A percentile compares a stretch with the other conserved stretches of the same genome.
Conservation (phyloP, 1,284 basidiomycete species). For the Ganoderma boninense region DNA sequence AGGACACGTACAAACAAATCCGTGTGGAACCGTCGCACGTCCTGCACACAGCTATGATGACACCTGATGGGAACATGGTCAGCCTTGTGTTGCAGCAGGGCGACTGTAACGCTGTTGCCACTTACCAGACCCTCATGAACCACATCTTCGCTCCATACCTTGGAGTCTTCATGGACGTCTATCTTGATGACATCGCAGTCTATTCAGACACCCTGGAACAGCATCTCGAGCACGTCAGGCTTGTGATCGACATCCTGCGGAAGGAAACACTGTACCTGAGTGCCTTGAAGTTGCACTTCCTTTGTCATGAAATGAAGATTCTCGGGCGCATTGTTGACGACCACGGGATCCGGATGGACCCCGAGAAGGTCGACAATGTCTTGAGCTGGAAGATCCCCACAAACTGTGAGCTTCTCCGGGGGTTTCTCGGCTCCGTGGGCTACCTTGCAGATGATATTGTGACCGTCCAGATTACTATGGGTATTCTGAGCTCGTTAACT, state of each 20-base stretch:
- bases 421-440: too few relatives aligned
- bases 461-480: too few relatives aligned
- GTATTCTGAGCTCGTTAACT: conserved; percentile 26
- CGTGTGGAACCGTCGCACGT: conserved; percentile 15
- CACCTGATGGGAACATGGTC: conserved; percentile 42
- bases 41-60: conserved; percentile 16
- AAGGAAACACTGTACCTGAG: conserved; percentile 37
- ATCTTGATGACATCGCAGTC: conserved; percentile 21
- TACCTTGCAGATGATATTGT: conserved; percentile 31
- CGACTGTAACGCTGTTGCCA: conserved; percentile 46
- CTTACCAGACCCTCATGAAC: conserved; percentile 9
- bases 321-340: conserved; percentile 42
- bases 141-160: conserved; percentile 29
- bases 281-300: conserved; percentile 40
- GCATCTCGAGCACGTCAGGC: conserved; percentile 37
- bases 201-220: conserved; percentile 30
- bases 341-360: conserved; percentile 41
- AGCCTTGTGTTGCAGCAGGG: conserved; percentile 41
- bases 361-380: conserved; percentile 29
- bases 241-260: conserved; percentile 35
- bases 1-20: conserved; percentile 19
- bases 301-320: conserved; percentile 35
- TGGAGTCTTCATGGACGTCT: conserved; percentile 25
- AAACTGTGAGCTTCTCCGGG: conserved; percentile 24
- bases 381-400: conserved; percentile 42